Evolutionary conservation across 495 filamentous ascomycete genomes (phyloP), one percentile per base, ranked within the genome.

Genomic region (Penicillium soppii): DNA sequence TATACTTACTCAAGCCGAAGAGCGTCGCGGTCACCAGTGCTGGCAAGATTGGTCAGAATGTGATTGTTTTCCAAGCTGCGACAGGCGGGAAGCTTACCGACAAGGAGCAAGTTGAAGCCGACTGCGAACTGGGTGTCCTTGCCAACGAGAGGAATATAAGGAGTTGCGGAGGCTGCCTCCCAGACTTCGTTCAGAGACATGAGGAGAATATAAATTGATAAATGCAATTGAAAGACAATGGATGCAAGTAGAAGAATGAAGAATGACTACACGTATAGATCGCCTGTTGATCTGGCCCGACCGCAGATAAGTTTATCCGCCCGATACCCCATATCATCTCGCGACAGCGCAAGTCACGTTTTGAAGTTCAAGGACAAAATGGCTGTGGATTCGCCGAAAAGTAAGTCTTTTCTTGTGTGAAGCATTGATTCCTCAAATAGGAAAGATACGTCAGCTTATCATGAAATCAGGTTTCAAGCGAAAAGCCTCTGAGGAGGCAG

Each of bases 121-220:
- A 96, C 78, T 39, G 82, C 63, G 77, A 96, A 91, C 58, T 98
- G 94, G 66, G 70, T 82, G 60, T 82, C 82, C 73, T 97, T 98
- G 53, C 82, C 79, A 47, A 97, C 75, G 26, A 85, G 70, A 35
- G 95, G 92, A 47, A 82, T 63, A 75, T 91, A 97, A 47, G 92
- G 90, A 70, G 81, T 85, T 79, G 83, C 80, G 64, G 86, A 81
- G 67, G 91, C 87, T 77, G 87, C 86, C 75, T 92, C 87, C 91
- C 91, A 96, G 68, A 92, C 78, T 67, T 91, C 83, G 69, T 85
- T 85, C 66, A 96, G 69, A 77, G 91, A 90, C 76, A 82, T 79
- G 65, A 62, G 61, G 50, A 16, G 21, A 39, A 44, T 37, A 15
- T 30, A 27, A 54, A 26, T 37, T 40, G 16, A 33, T 30, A 4